Base-by-base conservation (phyloP, 345 rosid genomes). In the Eucalyptus erythrocorys region DNA sequence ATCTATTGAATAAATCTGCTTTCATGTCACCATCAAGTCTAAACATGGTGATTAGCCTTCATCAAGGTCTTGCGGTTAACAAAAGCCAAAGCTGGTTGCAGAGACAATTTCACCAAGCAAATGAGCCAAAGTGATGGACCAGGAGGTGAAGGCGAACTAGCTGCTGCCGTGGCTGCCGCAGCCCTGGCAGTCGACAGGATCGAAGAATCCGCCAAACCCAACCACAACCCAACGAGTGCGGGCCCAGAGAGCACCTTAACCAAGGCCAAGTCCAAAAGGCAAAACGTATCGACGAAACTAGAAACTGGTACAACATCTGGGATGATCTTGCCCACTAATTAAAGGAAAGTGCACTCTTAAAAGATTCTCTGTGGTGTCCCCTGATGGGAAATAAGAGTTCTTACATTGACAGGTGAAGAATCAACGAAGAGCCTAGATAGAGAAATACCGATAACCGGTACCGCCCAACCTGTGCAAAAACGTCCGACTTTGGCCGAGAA, bases 121-220 rank as follows among this genome's bases (percentile, higher is more conserved):
- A 90, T 88, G 93, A 92, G 90, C 86, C 85, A 34, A 57, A 90
- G 53, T 13, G n/a, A 82, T 80, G 89, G 91, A 42, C n/a, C 0
- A 10, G 30, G 0, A 47, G 91, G 30, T 4, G 88, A 82, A 66
- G 95, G 92, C 51, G 85, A 87, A 16, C 34, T 17, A 45, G 94
- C 88, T 21, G 45, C 89, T 24, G 93, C 94, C 8, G 94, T 91
- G 37, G 95, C 95, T 82, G 96, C 96, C 30, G 92, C 95, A 19
- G 93, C 95, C 51, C 91, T 86, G 57, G 95, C 90, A n/a, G 89
- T 94, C 59, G 51, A 57, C 57, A 80, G 34, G 6, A 43, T 88
- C 16, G 68, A 91, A 89, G 92, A 87, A 30, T 49, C 90, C 37
- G 80, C 50, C 86, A 86, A 64, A 48, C 88, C 79, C 47, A 90